phyloP scores from a whole-genome alignment of 768 basidiomycete genomes.

The Podaxis carcinomalis region DNA sequence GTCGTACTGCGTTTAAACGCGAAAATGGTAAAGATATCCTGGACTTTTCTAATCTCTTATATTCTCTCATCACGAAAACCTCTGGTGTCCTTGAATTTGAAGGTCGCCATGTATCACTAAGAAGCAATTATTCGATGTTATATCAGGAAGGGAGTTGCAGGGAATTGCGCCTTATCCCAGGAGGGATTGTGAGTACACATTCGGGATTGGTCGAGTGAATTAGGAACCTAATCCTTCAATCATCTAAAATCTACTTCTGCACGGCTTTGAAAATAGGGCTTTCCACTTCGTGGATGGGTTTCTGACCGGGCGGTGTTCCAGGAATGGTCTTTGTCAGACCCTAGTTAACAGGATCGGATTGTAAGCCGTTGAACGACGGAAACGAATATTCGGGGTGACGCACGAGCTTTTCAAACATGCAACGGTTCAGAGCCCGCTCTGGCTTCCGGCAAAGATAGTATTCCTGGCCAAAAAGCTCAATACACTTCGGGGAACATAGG shows the following conservation, averaged over 20 bases:
- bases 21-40: no score
- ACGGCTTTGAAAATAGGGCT: constrained; percentile 78
- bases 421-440: constrained; percentile 84
- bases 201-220: not conserved
- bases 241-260: constrained; percentile 58
- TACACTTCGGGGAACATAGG: not conserved
- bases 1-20: not conserved
- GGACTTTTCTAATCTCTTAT: no score
- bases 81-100: not conserved
- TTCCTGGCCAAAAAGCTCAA: constrained; percentile 46
- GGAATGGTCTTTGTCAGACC: constrained; percentile 90
- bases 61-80: not conserved
- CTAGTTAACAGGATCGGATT: constrained; percentile 34
- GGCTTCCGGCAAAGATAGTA: constrained; percentile 86
- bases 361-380: not conserved
- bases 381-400: constrained; percentile 26
- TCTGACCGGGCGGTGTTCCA: constrained; percentile 75
- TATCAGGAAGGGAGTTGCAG: not conserved
- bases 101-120: not conserved
- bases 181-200: not conserved
- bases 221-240: constrained; percentile 1
- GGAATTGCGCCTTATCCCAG: not conserved
- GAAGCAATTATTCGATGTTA: not conserved
- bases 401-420: constrained; percentile 96
- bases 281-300: constrained; percentile 85